These are phyloP conservation scores for Mortierella sp. DNA, from an alignment of 371 early-diverging fungal genomes.

Conservation along the genomic window DNA sequence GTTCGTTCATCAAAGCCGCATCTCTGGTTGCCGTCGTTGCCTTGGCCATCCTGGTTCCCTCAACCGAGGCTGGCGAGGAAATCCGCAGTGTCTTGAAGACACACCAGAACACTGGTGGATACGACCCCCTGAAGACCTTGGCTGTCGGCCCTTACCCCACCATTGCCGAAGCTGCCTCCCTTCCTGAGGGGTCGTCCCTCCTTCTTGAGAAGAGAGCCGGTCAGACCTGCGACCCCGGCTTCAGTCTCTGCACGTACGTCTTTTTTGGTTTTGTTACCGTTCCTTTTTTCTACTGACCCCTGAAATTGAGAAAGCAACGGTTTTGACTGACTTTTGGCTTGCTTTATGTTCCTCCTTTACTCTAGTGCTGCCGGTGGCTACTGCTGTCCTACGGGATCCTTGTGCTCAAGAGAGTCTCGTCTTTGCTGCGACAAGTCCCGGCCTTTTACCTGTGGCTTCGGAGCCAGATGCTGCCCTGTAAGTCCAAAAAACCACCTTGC, in stretches of 20 bases:
- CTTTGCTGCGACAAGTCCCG: constrained; percentile 6
- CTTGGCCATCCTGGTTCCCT: constrained; percentile 15
- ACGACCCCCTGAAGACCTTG: constrained; percentile 9
- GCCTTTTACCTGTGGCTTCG: constrained; percentile 12
- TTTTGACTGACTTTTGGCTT: background rate
- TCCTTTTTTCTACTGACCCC: background rate
- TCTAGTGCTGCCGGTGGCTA: background rate
- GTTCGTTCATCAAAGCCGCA: constrained; percentile 21
- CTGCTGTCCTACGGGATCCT: background rate
- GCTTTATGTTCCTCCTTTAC: too few species aligned
- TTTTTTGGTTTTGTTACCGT: background rate
- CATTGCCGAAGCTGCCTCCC: too few species aligned
- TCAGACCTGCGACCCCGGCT: constrained; percentile 14
- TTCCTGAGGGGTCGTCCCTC: too few species aligned
- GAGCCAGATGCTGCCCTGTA: constrained; percentile 30
- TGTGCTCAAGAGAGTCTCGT: background rate
- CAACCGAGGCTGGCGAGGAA: constrained; percentile 15
- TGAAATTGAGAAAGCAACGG: too few species aligned
- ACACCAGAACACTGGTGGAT: constrained; percentile 1
- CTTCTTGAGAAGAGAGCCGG: constrained; percentile 1
- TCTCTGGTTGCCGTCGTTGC: constrained; percentile 17
- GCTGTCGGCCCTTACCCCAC: constrained; percentile 29
- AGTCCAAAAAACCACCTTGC: background rate
- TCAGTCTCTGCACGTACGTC: constrained; percentile 13
- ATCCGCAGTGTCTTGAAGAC: background rate